Evolutionary conservation across 2,329 filamentous ascomycete genomes (phyloP).

Genomic region (Aspergillus sclerotialis): DNA sequence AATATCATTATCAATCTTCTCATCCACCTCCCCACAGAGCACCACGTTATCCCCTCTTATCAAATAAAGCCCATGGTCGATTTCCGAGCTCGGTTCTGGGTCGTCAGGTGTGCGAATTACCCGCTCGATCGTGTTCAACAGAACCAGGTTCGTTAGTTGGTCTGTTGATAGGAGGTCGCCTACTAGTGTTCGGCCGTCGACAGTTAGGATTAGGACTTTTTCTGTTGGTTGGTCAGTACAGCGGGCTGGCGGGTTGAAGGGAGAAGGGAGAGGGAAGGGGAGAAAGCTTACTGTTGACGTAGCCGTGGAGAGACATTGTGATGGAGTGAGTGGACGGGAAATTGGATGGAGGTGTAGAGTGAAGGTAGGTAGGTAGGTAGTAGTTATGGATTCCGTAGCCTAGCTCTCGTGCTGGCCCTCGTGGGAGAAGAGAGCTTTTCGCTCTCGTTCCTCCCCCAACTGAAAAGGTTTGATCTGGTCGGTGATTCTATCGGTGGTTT

Average conservation of each 20-base stretch:
- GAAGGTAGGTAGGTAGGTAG: too few relatives aligned
- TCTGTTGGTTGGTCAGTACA: conserved; percentile 51
- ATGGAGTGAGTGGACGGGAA: conserved; percentile 8
- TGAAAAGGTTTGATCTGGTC: too few relatives aligned
- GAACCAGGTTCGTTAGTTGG: conserved; percentile 85
- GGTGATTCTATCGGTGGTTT: too few relatives aligned
- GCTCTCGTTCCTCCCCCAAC: neutral
- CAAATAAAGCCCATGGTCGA: conserved; percentile 81
- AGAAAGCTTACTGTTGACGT: conserved; percentile 1
- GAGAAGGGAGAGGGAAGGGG: too few relatives aligned
- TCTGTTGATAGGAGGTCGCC: conserved; percentile 82
- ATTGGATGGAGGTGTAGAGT: too few relatives aligned
- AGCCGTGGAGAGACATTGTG: neutral
- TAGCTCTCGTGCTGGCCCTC: neutral
- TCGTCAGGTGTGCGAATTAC: conserved; percentile 84
- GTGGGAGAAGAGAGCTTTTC: neutral
- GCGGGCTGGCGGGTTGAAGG: too few relatives aligned
- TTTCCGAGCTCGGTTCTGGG: conserved; percentile 69
- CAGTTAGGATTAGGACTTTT: conserved; percentile 84
- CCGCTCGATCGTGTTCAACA: conserved; percentile 76
- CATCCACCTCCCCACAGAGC: conserved; percentile 81
- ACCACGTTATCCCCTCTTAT: conserved; percentile 94
- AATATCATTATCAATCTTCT: conserved; percentile 80
- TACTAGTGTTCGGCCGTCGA: conserved; percentile 79
- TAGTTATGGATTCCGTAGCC: too few relatives aligned